A percentile compares a stretch with the other conserved stretches of the same genome.
Evolutionary conservation across 176 grass and related monocot genomes (phyloP).

Genomic region (Saccharum officinarum): DNA sequence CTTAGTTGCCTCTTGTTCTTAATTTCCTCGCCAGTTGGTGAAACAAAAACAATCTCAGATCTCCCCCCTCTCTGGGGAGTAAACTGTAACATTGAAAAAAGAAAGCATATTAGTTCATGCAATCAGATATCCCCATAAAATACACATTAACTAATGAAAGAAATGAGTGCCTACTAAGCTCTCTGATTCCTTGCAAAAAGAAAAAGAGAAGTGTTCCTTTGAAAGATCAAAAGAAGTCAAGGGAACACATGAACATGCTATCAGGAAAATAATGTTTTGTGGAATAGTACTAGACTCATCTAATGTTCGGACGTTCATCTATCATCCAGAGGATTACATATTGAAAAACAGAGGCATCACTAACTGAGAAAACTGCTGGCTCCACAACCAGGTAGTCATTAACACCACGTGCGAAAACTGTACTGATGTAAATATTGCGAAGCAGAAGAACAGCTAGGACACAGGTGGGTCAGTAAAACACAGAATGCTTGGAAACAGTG

Average conservation of each 20-base stretch:
- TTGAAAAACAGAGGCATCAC: not conserved
- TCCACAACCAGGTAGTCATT: not conserved
- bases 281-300: not conserved
- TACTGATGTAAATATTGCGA: not conserved
- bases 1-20: conserved; percentile 80
- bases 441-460: not conserved
- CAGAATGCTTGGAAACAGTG: not conserved
- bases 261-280: not conserved
- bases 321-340: conserved; percentile 5
- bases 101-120: conserved; percentile 31
- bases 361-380: not conserved
- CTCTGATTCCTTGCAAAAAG: not conserved
- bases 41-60: conserved; percentile 86
- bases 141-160: not conserved
- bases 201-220: not conserved
- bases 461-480: not conserved
- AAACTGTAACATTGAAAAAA: conserved; percentile 58
- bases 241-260: not conserved
- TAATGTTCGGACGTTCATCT: not conserved
- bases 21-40: conserved; percentile 90
- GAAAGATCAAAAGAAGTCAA: not conserved
- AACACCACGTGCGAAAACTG: not conserved
- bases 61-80: conserved; percentile 61
- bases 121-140: not conserved
- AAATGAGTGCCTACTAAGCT: not conserved